A percentile compares a stretch with the other conserved stretches of the same genome.
Conservation (phyloP, 306 rosid genomes). For the Morella rubra region DNA sequence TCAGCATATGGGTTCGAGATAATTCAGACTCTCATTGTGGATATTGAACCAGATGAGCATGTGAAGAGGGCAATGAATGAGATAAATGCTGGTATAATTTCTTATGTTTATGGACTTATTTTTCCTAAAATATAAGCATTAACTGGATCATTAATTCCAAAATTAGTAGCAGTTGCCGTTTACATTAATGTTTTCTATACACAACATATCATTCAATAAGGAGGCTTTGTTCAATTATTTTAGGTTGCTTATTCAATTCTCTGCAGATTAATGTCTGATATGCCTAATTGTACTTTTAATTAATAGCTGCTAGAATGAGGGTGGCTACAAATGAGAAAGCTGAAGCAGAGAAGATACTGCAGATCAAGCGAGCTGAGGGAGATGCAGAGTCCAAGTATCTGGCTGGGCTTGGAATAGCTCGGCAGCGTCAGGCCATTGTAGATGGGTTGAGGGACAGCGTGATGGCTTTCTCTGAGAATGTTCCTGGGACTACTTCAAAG, state of each 20-base stretch:
- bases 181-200: not conserved
- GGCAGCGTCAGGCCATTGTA: conserved; percentile 63
- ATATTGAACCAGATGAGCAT: conserved; percentile 55
- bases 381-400: conserved; percentile 58
- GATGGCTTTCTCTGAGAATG: conserved; percentile 52
- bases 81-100: conserved; percentile 41
- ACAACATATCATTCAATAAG: not conserved
- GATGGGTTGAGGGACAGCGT: conserved; percentile 62
- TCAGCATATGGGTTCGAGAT: conserved; percentile 54
- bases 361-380: conserved; percentile 57
- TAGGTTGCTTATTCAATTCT: not conserved
- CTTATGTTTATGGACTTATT: not conserved
- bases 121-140: not conserved
- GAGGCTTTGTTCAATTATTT: not conserved
- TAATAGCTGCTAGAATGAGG: conserved; percentile 55
- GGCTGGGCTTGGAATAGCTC: conserved; percentile 52
- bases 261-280: not conserved
- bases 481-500: conserved; percentile 39
- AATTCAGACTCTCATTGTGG: conserved; percentile 53
- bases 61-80: conserved; percentile 35
- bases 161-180: not conserved
- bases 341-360: conserved; percentile 36
- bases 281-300: not conserved
- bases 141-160: not conserved
- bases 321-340: conserved; percentile 42